A percentile compares a stretch with the other conserved stretches of the same genome.
Evolutionary conservation across 2,329 filamentous ascomycete genomes (phyloP).

Genomic region (Microsporum ferrugineum): DNA sequence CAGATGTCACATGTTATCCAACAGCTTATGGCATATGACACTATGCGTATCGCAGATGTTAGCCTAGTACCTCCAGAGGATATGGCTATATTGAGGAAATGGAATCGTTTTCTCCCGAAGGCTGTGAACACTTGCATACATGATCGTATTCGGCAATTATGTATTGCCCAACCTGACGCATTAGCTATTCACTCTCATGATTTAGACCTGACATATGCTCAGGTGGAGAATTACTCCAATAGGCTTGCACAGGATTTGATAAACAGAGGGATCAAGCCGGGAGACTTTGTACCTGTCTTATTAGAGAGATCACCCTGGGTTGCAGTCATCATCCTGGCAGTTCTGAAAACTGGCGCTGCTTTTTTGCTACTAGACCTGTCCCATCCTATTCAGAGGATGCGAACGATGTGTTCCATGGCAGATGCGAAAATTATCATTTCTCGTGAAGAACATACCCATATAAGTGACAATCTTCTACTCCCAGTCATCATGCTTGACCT

Average conservation of each 20-base stretch:
- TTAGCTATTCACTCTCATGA: slow-evolving; percentile 18
- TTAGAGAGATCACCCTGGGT: slow-evolving; percentile 14
- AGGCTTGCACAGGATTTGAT: slow-evolving; percentile 4
- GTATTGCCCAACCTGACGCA: slow-evolving; percentile 8
- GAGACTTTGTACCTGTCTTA: slow-evolving; percentile 9
- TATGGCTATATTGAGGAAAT: not conserved
- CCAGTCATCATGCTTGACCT: not conserved
- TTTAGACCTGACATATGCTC: slow-evolving; percentile 11
- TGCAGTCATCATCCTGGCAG: slow-evolving; percentile 11
- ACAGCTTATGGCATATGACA: not conserved
- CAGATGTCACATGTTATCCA: not conserved
- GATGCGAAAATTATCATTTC: slow-evolving; percentile 7
- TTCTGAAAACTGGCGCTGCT: slow-evolving; percentile 14
- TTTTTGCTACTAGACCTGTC: slow-evolving; percentile 13
- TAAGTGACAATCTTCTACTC: slow-evolving; percentile 7
- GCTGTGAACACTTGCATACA: slow-evolving; percentile 14
- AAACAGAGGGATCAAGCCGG: slow-evolving; percentile 15
- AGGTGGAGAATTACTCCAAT: slow-evolving; percentile 16
- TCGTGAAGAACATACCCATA: not conserved
- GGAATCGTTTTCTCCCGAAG: not conserved
- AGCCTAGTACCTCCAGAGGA: not conserved
- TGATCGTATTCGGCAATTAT: slow-evolving; percentile 13
- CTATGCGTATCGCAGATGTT: not conserved
- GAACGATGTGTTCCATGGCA: slow-evolving; percentile 9
- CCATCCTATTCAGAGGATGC: slow-evolving; percentile 2